Conservation (phyloP, 257 asterid genomes). For the Cordia subcordata region DNA sequence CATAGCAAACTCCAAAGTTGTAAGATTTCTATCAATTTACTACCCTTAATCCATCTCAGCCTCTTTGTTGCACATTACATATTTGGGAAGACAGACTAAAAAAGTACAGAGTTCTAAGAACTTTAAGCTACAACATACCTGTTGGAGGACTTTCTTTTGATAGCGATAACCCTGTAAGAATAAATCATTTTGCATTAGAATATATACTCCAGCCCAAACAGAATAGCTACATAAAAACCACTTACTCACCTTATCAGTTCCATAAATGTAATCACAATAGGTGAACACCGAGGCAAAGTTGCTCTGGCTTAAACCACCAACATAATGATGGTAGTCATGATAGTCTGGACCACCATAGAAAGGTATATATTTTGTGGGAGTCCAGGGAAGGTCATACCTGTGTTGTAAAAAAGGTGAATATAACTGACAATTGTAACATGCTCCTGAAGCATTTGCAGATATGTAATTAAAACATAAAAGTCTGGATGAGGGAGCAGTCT, state of each 20-base stretch:
- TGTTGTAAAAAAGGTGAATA: constrained; percentile 2
- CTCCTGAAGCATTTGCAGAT: neutral
- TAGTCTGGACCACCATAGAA: constrained; percentile 97
- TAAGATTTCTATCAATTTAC: neutral
- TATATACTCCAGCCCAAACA: neutral
- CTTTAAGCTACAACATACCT: constrained; percentile 30
- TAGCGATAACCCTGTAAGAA: constrained; percentile 77
- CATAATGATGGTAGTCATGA: constrained; percentile 98
- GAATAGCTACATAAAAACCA: neutral
- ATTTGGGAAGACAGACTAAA: neutral
- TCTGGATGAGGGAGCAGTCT: neutral
- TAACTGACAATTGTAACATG: constrained; percentile 5
- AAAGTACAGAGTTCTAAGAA: neutral
- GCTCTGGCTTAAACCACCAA: constrained; percentile 96
- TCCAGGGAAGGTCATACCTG: constrained; percentile 97
- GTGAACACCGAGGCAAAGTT: constrained; percentile 98
- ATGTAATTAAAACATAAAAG: neutral
- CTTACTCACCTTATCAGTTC: constrained; percentile 84
- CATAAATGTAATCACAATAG: constrained; percentile 89
- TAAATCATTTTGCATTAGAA: constrained; percentile 10
- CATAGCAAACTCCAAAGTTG: too few relatives aligned
- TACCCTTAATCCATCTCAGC: too few relatives aligned
- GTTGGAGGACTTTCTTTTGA: constrained; percentile 80
- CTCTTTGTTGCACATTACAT: neutral
- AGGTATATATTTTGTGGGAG: constrained; percentile 80